These are phyloP conservation scores for Puccinia novopanici DNA, from an alignment of 1,284 basidiomycete species.

Conservation along the genomic window DNA sequence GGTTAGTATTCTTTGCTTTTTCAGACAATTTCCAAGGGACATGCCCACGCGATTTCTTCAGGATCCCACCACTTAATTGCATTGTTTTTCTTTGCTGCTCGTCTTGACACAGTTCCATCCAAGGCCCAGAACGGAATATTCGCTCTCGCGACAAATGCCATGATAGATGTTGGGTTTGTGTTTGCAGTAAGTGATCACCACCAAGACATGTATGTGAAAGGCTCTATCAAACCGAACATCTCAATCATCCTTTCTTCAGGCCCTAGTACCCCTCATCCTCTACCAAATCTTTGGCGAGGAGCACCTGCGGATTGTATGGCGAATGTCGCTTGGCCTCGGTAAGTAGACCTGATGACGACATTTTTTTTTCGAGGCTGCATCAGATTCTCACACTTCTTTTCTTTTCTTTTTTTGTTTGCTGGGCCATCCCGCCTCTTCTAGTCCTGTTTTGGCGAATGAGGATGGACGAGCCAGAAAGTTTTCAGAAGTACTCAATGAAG, in stretches of 20 bases:
- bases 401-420: slow-evolving; percentile 42
- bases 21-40: slow-evolving; percentile 41
- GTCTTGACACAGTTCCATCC: slow-evolving; percentile 19
- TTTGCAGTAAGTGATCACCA: slow-evolving; percentile 63
- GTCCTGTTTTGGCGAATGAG: slow-evolving; percentile 58
- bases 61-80: slow-evolving; percentile 70
- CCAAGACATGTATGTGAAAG: background rate
- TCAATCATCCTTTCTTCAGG: background rate
- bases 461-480: slow-evolving; percentile 58
- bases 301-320: slow-evolving; percentile 83
- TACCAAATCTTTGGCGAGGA: slow-evolving; percentile 67
- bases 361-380: slow-evolving; percentile 67
- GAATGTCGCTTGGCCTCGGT: slow-evolving; percentile 83
- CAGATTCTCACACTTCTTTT: slow-evolving; percentile 59
- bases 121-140: slow-evolving; percentile 45
- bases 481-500: slow-evolving; percentile 56
- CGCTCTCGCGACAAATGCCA: slow-evolving; percentile 63
- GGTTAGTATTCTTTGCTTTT: slow-evolving; percentile 18
- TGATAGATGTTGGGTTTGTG: slow-evolving; percentile 89
- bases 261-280: slow-evolving; percentile 53
- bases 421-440: slow-evolving; percentile 57
- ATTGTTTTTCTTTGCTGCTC: slow-evolving; percentile 63
- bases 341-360: slow-evolving; percentile 68
- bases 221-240: background rate
- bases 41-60: slow-evolving; percentile 30